phyloP scores from a whole-genome alignment of 1,139 yeast species.

The Lodderomyces orthopsilosis region DNA sequence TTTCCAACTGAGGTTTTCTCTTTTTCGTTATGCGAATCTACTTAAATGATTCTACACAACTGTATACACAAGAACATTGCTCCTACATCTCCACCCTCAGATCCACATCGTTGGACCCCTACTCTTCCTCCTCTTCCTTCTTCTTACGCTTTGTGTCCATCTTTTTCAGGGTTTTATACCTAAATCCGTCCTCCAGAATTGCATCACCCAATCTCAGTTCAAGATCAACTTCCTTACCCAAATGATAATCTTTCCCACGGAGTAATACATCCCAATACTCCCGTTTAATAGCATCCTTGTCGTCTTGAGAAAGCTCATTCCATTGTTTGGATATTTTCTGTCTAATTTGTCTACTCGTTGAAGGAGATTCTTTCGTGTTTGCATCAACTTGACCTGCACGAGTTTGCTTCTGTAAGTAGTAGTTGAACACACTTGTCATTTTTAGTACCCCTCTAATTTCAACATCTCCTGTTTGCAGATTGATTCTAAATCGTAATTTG shows the following conservation, averaged over 20 bases:
- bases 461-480: neutral
- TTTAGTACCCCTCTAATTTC: conserved; percentile 1
- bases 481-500: conserved; percentile 2
- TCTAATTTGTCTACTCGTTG: neutral
- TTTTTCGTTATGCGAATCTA: too few species aligned
- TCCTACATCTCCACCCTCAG: too few species aligned
- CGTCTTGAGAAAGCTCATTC: conserved; percentile 23
- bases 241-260: conserved; percentile 28
- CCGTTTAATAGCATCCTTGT: conserved; percentile 23
- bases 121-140: too few species aligned
- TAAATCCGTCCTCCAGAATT: conserved; percentile 5
- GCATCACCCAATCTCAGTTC: conserved; percentile 1
- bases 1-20: too few species aligned
- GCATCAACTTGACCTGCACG: neutral
- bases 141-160: neutral
- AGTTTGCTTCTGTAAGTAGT: neutral
- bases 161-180: neutral
- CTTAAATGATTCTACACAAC: too few species aligned
- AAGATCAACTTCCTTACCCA: conserved; percentile 27
- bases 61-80: too few species aligned
- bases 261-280: conserved; percentile 26
- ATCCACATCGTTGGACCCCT: too few species aligned
- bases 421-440: neutral
- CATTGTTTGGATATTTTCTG: conserved; percentile 16
- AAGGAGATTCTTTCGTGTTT: neutral